phyloP scores from a whole-genome alignment of 1,284 basidiomycete genomes.

The Puccinia triticina region DNA sequence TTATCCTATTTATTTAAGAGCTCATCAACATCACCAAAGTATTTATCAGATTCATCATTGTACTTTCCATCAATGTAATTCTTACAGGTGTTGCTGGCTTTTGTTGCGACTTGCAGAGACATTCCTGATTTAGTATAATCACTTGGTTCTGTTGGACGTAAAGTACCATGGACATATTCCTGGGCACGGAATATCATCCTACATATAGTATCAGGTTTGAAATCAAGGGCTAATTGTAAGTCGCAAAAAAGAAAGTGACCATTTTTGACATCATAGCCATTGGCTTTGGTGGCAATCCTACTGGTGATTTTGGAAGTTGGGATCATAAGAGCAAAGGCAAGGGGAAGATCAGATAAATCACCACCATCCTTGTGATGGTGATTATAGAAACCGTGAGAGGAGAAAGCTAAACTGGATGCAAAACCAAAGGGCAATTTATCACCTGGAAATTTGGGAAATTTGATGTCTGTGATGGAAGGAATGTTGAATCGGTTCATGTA shows the following conservation, averaged over 20 bases:
- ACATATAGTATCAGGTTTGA: slow-evolving; percentile 29
- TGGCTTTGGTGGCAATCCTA: slow-evolving; percentile 3
- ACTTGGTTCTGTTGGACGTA: neutral
- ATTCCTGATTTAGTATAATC: slow-evolving; percentile 18
- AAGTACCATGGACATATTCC: slow-evolving; percentile 18
- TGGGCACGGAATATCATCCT: slow-evolving; percentile 11
- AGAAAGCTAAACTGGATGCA: slow-evolving; percentile 15
- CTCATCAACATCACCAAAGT: slow-evolving; percentile 20
- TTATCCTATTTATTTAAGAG: no score
- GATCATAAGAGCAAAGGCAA: slow-evolving; percentile 12
- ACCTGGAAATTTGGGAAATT: slow-evolving; percentile 2
- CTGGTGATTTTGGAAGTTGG: slow-evolving; percentile 21
- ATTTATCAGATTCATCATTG: slow-evolving; percentile 20
- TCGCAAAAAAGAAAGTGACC: slow-evolving; percentile 21
- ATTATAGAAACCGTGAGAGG: slow-evolving; percentile 17
- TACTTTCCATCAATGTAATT: neutral
- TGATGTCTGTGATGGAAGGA: slow-evolving; percentile 6
- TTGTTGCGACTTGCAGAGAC: slow-evolving; percentile 8
- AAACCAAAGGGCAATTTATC: slow-evolving; percentile 27
- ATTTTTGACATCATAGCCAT: slow-evolving; percentile 7
- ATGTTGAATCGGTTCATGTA: slow-evolving; percentile 25
- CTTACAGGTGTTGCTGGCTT: slow-evolving; percentile 20
- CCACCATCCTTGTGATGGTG: slow-evolving; percentile 24
- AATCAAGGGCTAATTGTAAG: slow-evolving; percentile 10
- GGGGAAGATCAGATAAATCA: slow-evolving; percentile 27